Percentiles rank a stretch among this genome's conserved stretches.
Conservation (phyloP, 345 rosid genomes). For the Syzygium aromaticum region DNA sequence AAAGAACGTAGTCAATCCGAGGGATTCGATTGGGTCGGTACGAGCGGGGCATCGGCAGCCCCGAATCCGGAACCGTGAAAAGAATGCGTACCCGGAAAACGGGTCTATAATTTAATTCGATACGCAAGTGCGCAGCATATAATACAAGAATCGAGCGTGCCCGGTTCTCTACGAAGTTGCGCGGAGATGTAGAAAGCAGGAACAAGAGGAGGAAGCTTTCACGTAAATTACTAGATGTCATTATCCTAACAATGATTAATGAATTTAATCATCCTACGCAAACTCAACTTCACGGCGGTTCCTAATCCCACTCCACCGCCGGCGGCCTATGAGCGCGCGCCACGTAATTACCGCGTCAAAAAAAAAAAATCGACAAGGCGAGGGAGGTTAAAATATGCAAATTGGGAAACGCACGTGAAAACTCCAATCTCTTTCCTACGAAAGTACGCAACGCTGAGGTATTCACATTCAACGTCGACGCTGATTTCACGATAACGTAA, state of each 20-base stretch:
- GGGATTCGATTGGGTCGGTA: not conserved
- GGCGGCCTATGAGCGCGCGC: not conserved
- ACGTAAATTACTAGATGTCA: not conserved
- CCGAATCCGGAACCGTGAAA: not conserved
- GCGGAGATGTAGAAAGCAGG: not conserved
- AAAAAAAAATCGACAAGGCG: not conserved
- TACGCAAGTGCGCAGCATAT: rapidly evolving
- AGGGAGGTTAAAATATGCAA: not conserved
- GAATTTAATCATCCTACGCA: not conserved
- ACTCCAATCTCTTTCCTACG: not conserved
- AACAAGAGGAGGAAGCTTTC: not conserved
- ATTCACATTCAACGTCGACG: not conserved
- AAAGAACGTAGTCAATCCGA: not conserved
- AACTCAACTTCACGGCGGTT: not conserved
- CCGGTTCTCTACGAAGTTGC: not conserved
- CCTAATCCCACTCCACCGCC: not conserved
- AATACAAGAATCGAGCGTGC: not conserved
- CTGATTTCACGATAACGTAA: rapidly evolving
- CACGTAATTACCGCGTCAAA: not conserved
- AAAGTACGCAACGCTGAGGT: rapidly evolving
- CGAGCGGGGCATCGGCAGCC: not conserved
- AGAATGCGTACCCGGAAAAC: not conserved
- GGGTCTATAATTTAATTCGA: not conserved
- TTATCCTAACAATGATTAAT: not conserved
- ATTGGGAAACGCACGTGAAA: not conserved